Evolutionary conservation across 495 filamentous ascomycete genomes (phyloP), one percentile per base, ranked within the genome.

Genomic region (Hyaloscypha finlandica): DNA sequence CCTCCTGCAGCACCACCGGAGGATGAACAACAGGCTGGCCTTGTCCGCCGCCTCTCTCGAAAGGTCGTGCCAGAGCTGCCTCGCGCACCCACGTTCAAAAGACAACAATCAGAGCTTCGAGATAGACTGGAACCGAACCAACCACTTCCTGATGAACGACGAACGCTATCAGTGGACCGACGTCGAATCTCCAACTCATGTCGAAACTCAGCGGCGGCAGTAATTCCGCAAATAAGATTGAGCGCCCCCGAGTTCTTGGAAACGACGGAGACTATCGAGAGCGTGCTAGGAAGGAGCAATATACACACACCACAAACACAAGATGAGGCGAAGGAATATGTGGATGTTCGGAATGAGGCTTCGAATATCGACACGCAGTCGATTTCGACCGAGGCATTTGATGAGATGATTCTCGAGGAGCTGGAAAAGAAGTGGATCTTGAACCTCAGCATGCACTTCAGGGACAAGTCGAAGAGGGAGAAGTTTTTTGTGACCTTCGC

Each of bases 401-500:
- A 86, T 35, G 82, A 84, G 64, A 82, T 85, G 67, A 81, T 97
- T 64, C 88, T 87, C 64, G 86, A 89, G 68, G 95, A 98, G 78
- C 81, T 97, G 68, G 93, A 97, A 70, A 83, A 83, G 65, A 88
- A 87, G 75, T 99, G 95, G 95, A 97, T 98, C 65, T 82, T 99
- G 68, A 99, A 99, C 72, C 83, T 99, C 64, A 97, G 93, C 78
- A 98, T 99, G 95, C 93, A 97, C 79, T 98, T 97, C 75, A 89
- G 94, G 59, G 95, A 99, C 77, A 89, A 90, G 68, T 97, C 95
- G 12, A 92, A 91, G 62, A 87, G 96, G 48, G 95, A 98, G 77
- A 98, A 99, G 77, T 98, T 99, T 81, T 99, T 99, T 78, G 89
- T 99, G 63, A 98, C 95, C 11, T 98, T 92, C 76, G 91, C 93